Percentiles rank a stretch among this genome's conserved stretches.
Conservation (phyloP, 306 rosid genomes). For the Citrullus amarus region DNA sequence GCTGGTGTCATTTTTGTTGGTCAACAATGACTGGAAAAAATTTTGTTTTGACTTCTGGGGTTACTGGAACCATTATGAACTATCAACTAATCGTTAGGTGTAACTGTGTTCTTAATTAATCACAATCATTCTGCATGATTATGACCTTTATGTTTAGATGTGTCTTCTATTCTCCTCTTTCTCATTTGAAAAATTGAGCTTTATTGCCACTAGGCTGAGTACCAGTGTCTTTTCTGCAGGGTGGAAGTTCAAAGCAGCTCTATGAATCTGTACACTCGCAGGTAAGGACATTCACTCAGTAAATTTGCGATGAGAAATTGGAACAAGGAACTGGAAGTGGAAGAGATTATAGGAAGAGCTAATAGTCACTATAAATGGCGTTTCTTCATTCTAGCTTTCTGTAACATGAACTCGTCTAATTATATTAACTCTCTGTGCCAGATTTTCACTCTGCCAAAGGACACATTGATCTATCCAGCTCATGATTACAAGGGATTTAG, state of each 20-base stretch:
- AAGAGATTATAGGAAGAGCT: background rate
- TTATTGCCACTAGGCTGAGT: background rate
- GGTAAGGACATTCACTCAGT: conserved; percentile 34
- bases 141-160: background rate
- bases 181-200: background rate
- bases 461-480: conserved; percentile 70
- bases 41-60: background rate
- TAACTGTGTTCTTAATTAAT: background rate
- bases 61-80: background rate
- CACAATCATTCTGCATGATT: background rate
- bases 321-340: background rate
- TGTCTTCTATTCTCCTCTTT: conserved; percentile 10
- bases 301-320: background rate
- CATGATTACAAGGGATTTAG: conserved; percentile 93
- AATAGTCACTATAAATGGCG: background rate
- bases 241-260: conserved; percentile 85
- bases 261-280: conserved; percentile 86
- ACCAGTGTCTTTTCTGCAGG: conserved; percentile 29
- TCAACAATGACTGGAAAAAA: background rate
- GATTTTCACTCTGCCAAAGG: conserved; percentile 74
- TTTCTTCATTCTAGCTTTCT: background rate
- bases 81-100: background rate
- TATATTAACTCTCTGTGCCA: conserved; percentile 17
- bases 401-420: background rate
- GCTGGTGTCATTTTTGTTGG: background rate